Evolutionary conservation across 2,329 filamentous ascomycete species (phyloP), one percentile per base, ranked within the genome.

Genomic region (Calonectria ilicicola): DNA sequence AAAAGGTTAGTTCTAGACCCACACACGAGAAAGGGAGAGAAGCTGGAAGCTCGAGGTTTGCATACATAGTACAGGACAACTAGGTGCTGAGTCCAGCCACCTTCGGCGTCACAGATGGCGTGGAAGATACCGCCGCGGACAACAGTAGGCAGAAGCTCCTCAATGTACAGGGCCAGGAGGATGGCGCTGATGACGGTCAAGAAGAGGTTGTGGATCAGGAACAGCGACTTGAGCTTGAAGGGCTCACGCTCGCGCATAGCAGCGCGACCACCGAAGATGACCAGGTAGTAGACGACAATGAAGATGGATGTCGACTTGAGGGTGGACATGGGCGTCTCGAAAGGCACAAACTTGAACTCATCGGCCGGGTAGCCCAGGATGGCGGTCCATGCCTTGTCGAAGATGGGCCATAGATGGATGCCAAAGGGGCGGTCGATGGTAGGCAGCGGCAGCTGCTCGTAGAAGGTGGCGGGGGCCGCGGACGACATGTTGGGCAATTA

Each of bases 131-230:
- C 97, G 79, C 94, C 88, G 78, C 94, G 92, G 79, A 90, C 92
- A 68, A 99, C 84, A 21, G 93, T 97, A 56, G 96, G 94, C 70
- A 98, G 87, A 75, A 99, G 88, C 87, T 98, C 94, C 89, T 98
- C 97, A 79, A 95, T 87, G 84, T 97, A 98, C 79, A 99, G 92
- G 69, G 89, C 93, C 81, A 99, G 86, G 65, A 99, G 90, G 65
- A 91, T 88, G 72, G 87, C 93, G 84, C 95, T 98, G 87, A 98
- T 95, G 77, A 91, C 87, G 60, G 96, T 98, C 82, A 99, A 89
- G 87, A 96, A 92, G 81, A 98, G 93, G 90, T 99, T 99, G 91
- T 99, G 96, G 83, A 98, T 90, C 87, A 98, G 94, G 90, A 98
- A 98, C 72, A 97, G 88, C 19, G 90, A 88, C 88, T 95, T 97